Percentiles rank a stretch among this genome's conserved stretches.
phyloP scores from a whole-genome alignment of 1,284 basidiomycete species.

The Cryptococcus sp. region DNA sequence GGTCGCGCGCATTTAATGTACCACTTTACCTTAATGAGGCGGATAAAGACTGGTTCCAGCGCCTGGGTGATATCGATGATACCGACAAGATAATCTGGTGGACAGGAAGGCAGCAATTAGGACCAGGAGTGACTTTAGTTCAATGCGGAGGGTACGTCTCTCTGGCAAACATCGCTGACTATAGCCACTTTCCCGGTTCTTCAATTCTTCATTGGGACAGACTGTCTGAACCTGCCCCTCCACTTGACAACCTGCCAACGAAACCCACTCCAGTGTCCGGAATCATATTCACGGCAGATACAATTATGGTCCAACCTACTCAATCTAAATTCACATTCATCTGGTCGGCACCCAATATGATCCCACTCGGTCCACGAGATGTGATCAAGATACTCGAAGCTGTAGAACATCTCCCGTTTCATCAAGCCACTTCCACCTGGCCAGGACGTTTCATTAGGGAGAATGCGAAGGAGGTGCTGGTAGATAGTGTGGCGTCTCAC shows the following conservation, averaged over 20 bases:
- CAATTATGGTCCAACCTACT: conserved; percentile 43
- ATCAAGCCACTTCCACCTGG: conserved; percentile 41
- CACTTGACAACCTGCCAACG: conserved; percentile 19
- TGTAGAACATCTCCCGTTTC: conserved; percentile 24
- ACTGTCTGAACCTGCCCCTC: conserved; percentile 28
- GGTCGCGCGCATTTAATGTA: conserved; percentile 40
- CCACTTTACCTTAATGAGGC: conserved; percentile 38
- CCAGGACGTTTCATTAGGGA: conserved; percentile 33
- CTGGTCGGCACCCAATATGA: conserved; percentile 47
- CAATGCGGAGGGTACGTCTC: conserved; percentile 45
- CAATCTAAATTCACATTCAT: conserved; percentile 43
- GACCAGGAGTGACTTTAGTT: conserved; percentile 28
- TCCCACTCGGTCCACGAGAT: conserved; percentile 38
- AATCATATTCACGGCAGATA: conserved; percentile 42
- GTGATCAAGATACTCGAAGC: conserved; percentile 23
- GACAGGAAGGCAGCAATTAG: conserved; percentile 20
- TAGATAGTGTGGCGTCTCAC: conserved; percentile 29
- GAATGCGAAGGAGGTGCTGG: conserved; percentile 31
- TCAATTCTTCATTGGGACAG: conserved; percentile 44
- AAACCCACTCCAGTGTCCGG: conserved; percentile 28
- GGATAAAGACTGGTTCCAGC: conserved; percentile 41
- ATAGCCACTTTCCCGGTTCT: conserved; percentile 46
- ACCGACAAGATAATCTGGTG: conserved; percentile 34
- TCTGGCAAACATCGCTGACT: background rate
- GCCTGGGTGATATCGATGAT: conserved; percentile 20